Conservation (phyloP, 805 yeast species). For the Cyberlindnera bimundalis region DNA sequence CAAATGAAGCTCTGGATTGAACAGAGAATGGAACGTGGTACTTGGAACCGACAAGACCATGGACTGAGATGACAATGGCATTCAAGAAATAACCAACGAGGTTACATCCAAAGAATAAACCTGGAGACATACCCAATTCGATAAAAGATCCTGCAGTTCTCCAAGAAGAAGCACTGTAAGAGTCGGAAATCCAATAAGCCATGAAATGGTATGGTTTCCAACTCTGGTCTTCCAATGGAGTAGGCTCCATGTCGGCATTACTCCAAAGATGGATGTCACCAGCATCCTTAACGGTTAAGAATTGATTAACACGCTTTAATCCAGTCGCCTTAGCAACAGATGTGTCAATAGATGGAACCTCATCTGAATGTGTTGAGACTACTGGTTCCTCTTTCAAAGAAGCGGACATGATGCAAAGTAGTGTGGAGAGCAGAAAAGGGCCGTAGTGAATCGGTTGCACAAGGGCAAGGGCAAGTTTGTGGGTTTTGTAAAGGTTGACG, state of each 20-base stretch:
- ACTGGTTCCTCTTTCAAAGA: conserved; percentile 1
- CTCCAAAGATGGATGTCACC: conserved; percentile 6
- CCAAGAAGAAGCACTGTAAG: conserved; percentile 18
- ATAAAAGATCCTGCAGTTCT: conserved; percentile 17
- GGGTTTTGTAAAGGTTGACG: neutral
- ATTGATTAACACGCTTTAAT: neutral
- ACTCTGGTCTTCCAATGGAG: conserved; percentile 12
- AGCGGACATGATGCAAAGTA: conserved; percentile 1
- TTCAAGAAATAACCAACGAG: conserved; percentile 12
- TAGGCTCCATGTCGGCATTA: conserved; percentile 17
- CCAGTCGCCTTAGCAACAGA: neutral
- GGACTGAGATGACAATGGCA: conserved; percentile 10
- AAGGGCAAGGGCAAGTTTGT: no score
- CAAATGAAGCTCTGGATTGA: conserved; percentile 15
- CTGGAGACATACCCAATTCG: conserved; percentile 15
- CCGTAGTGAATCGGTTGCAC: no score
- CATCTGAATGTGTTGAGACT: conserved; percentile 1
- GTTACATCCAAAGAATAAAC: conserved; percentile 13
- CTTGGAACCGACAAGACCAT: conserved; percentile 15
- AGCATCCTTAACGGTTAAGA: conserved; percentile 2
- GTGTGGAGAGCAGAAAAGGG: neutral
- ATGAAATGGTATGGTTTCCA: conserved; percentile 18
- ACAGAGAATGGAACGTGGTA: conserved; percentile 18
- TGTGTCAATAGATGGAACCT: conserved; percentile 2
- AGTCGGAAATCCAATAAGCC: conserved; percentile 19